Evolutionary conservation across 2,329 filamentous ascomycete species (phyloP).

Genomic region (Aspergillus pseudoterreus): DNA sequence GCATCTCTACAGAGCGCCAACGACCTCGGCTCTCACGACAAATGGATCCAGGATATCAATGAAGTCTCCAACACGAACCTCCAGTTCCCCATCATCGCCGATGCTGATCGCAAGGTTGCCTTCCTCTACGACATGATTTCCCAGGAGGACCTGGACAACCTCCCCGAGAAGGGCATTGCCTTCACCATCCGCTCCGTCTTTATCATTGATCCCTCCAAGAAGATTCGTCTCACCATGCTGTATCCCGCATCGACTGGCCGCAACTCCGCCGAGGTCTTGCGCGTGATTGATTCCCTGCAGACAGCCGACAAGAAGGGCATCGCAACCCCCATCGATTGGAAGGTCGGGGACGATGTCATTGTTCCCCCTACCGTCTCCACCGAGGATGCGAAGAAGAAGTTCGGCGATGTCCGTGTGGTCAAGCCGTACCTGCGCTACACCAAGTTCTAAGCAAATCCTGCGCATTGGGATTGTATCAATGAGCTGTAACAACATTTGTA

Average conservation of each 20-base stretch:
- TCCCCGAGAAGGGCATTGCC: conserved; percentile 74
- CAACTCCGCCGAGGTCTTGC: conserved; percentile 75
- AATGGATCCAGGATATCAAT: conserved; percentile 87
- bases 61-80: conserved; percentile 73
- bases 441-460: background rate
- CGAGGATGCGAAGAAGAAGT: conserved; percentile 82
- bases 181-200: conserved; percentile 96
- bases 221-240: conserved; percentile 85
- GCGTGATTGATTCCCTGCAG: conserved; percentile 76
- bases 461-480: background rate
- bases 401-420: conserved; percentile 65
- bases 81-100: conserved; percentile 75
- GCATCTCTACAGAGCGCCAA: conserved; percentile 62
- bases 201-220: conserved; percentile 92
- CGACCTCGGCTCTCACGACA: conserved; percentile 74
- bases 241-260: conserved; percentile 90
- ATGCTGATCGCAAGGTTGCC: conserved; percentile 74
- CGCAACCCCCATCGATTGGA: conserved; percentile 89
- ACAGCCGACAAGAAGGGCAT: conserved; percentile 84
- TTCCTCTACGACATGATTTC: conserved; percentile 81
- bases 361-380: conserved; percentile 80
- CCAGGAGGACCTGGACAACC: conserved; percentile 78
- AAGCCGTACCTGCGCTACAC: conserved; percentile 47
- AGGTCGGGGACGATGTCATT: conserved; percentile 85
- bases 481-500: background rate